Base-by-base conservation (phyloP, 352 stramenopile species). In the Saprolegnia parasitica region DNA sequence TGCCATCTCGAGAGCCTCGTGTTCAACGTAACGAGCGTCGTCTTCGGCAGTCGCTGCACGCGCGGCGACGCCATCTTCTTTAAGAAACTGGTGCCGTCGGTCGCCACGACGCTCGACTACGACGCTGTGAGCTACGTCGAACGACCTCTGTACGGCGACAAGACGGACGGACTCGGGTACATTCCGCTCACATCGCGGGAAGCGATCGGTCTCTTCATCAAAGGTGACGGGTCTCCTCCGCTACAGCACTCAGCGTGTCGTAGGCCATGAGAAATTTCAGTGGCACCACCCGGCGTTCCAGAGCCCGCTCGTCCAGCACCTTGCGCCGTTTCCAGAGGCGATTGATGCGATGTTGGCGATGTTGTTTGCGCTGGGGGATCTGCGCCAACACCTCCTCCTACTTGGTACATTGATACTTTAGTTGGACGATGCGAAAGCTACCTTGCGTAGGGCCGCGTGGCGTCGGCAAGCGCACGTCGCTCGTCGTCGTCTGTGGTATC, bases 261-360 rank as follows among this genome's bases (percentile, higher is more conserved):
- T 74, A 9, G 80, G 79, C 0, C 81, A 89, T 37, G 83, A 91
- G 32, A 74, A 79, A 0, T 88, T 86, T 56, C 81, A 88, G 37
- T 88, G 81, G 83, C 84, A 89, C 37, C 75, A 87, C 58, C 80
- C 77, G 40, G 20, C 26, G 13, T 67, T 55, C 60, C 63, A 46
- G 49, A 45, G 40, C 20, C 35, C 71, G 23, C 47, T 26, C 8
- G 61, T 70, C 18, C 4, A 57, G 37, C 35, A 70, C 23, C 21
- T 70, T 4, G 32, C 47, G 21, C 63, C 63, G 21, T 70, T 70
- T 61, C 63, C 63, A 20, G 11, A 52, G 5, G 63, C 63, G 10
- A 39, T 70, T 18, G 63, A 70, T 8, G 13, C 21, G 5, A 26
- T 70, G 42, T 13, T 70, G 5, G 42, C 20, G 20, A 6, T 70